Evolutionary conservation across 106 monocot species (phyloP), one percentile per base, ranked within the genome.

Genomic region (Phalaenopsis equestris): DNA sequence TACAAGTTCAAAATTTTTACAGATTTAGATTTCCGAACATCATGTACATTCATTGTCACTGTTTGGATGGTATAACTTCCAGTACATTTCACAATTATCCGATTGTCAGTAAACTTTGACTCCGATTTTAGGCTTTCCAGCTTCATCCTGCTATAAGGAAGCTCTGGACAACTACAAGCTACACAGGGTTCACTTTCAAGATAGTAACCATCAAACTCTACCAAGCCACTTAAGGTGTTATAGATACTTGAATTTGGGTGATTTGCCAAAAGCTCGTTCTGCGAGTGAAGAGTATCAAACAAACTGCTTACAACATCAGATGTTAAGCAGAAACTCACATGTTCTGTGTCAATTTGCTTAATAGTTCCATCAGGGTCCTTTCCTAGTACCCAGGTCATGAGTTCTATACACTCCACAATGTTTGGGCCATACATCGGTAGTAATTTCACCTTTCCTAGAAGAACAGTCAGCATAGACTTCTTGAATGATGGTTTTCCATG

Each of bases 161-260:
- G 87, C 86, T 95, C 99, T 52, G 99, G 99, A 65, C 99, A 99
- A 79, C 99, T 99, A 75, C 99, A 99, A 48, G 91, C 86, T 42
- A 99, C 92, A 83, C 99, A 99, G 43, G 99, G 99, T 83, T 99
- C 99, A 84, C 95, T 99, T 86, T 99, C 99, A 58, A 99, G 91
- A 81, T 93, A 99, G 78, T 95, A 99, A 21, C 99, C 99, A 83
- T 99, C 99, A 91, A 95, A 99, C 56, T 99, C 99, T 55, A 99
- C 95, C 80, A 99, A 86, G 49, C 88, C 80, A 82, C 91, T 90
- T 55, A 99, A 79, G 55, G 95, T 95, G 82, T 84, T 93, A 70
- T 99, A 99, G 77, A 99, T 95, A 55, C 90, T 91, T 46, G 99
- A 99, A 84, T 99, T 99, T 79, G 95, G 99, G 84, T 99, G 99